phyloP scores from a whole-genome alignment of 495 filamentous ascomycete genomes.

The Aspergillus nidulans region DNA sequence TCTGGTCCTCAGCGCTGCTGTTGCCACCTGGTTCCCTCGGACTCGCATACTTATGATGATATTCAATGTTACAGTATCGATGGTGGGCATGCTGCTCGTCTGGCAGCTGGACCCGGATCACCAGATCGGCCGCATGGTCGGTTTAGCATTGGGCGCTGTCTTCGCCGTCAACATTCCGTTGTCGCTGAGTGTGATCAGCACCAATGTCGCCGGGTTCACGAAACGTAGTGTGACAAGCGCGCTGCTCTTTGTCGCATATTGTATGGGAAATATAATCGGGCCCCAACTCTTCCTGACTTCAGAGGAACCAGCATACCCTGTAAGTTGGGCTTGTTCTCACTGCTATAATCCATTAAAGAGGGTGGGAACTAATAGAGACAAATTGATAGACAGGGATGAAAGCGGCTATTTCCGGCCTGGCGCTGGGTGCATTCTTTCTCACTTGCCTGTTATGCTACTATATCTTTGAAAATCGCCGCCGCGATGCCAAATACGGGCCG shows the following conservation, averaged over 20 bases:
- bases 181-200: background rate
- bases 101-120: background rate
- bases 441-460: background rate
- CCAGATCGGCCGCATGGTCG: background rate
- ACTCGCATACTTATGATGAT: constrained; percentile 3
- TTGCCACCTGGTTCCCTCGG: background rate
- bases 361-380: background rate
- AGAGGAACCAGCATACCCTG: constrained; percentile 2
- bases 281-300: background rate
- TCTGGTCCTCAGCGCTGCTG: background rate
- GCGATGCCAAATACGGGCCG: background rate
- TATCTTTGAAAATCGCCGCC: background rate
- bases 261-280: constrained; percentile 2
- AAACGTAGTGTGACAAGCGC: constrained; percentile 3
- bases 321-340: background rate
- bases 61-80: background rate
- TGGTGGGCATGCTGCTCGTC: constrained; percentile 1
- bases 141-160: background rate
- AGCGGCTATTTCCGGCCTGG: background rate
- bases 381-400: background rate
- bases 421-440: background rate
- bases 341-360: too few species aligned
- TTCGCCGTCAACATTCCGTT: background rate
- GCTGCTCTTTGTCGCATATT: constrained; percentile 3
- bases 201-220: constrained; percentile 3